phyloP scores from a whole-genome alignment of 2,329 filamentous ascomycete genomes.

The Fusarium incarnatum region DNA sequence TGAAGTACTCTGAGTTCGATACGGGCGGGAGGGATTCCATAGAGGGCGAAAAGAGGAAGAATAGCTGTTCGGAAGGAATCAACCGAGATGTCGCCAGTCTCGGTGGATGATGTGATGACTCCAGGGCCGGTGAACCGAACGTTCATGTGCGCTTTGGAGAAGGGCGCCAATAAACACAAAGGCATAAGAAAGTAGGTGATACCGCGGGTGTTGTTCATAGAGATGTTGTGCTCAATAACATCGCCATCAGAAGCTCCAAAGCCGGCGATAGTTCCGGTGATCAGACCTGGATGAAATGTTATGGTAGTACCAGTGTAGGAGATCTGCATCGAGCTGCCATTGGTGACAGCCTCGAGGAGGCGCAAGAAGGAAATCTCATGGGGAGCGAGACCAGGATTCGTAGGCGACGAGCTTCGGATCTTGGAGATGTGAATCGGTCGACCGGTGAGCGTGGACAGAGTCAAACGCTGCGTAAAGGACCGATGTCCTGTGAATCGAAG shows the following conservation, averaged over 20 bases:
- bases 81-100: constrained; percentile 86
- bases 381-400: constrained; percentile 87
- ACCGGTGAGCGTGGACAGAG: constrained; percentile 91
- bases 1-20: constrained; percentile 87
- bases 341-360: constrained; percentile 93
- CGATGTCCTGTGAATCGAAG: constrained; percentile 87
- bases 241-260: constrained; percentile 77
- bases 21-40: constrained; percentile 82
- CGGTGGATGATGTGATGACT: constrained; percentile 89
- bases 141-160: constrained; percentile 91
- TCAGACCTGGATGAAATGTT: constrained; percentile 90
- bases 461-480: constrained; percentile 83
- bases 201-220: constrained; percentile 80
- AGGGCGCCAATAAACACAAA: constrained; percentile 89
- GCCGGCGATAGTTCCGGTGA: constrained; percentile 84
- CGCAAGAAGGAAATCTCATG: constrained; percentile 97
- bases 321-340: constrained; percentile 94
- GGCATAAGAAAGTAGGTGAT: constrained; percentile 93
- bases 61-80: constrained; percentile 95
- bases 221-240: constrained; percentile 83
- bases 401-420: constrained; percentile 88
- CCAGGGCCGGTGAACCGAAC: constrained; percentile 90
- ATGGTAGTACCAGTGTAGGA: constrained; percentile 96
- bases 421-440: constrained; percentile 90
- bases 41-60: constrained; percentile 87